These are phyloP conservation scores for Kokia cookei DNA, from an alignment of 441 rosid genomes.

Conservation along the genomic window DNA sequence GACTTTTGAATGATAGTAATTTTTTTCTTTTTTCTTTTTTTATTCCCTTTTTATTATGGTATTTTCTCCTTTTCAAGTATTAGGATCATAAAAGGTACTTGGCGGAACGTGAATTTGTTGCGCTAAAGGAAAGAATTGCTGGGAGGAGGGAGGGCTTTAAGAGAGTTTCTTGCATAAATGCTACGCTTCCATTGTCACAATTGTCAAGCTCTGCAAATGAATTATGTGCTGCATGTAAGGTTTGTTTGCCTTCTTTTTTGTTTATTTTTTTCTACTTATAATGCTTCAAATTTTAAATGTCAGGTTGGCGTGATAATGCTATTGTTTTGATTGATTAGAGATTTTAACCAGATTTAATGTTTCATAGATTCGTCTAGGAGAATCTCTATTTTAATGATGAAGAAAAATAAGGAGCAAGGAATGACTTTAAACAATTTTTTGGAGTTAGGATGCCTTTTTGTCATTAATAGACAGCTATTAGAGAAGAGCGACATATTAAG, in stretches of 20 bases:
- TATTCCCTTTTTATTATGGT: background rate
- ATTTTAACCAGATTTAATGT: background rate
- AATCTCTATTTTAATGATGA: background rate
- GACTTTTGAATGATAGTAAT: background rate
- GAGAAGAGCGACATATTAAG: background rate
- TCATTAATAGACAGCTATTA: background rate
- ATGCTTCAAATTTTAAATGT: background rate
- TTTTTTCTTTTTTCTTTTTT: background rate
- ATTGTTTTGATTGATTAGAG: background rate
- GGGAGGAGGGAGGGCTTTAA: conserved; percentile 62
- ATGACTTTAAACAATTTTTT: background rate
- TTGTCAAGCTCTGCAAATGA: conserved; percentile 41
- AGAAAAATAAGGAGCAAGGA: background rate
- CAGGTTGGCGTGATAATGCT: background rate
- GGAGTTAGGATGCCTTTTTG: background rate
- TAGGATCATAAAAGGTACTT: conserved; percentile 76
- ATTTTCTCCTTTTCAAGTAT: conserved; percentile 51
- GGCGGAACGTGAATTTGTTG: conserved; percentile 85
- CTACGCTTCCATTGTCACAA: conserved; percentile 68
- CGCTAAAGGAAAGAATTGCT: conserved; percentile 68
- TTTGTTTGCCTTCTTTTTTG: conserved; percentile 30
- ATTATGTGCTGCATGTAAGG: conserved; percentile 70
- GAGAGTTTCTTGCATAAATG: conserved; percentile 74
- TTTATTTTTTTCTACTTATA: background rate
- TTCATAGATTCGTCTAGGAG: background rate